phyloP scores from a whole-genome alignment of 2,329 filamentous ascomycete species.

The Neurospora sp. region DNA sequence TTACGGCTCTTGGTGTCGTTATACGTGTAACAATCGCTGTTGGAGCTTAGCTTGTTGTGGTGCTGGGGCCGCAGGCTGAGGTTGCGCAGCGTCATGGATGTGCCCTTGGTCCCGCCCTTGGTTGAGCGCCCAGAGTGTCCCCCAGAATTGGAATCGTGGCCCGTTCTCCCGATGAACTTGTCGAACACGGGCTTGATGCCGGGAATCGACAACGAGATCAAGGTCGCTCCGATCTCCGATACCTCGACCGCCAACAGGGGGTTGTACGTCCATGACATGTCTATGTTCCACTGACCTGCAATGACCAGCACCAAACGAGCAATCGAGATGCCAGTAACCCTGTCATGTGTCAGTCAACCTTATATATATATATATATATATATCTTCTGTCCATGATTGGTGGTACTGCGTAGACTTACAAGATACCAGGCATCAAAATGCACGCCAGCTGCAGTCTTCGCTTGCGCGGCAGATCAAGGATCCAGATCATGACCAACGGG shows the following conservation, averaged over 20 bases:
- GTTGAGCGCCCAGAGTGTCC: background rate
- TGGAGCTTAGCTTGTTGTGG: slow-evolving; percentile 1
- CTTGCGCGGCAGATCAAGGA: slow-evolving; percentile 32
- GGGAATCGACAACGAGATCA: slow-evolving; percentile 41
- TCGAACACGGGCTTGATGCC: slow-evolving; percentile 39
- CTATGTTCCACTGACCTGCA: slow-evolving; percentile 34
- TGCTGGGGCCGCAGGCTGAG: background rate
- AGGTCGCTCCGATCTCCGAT: slow-evolving; percentile 38
- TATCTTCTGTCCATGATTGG: background rate
- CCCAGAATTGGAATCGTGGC: slow-evolving; percentile 1
- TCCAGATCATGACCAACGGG: slow-evolving; percentile 36
- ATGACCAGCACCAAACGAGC: slow-evolving; percentile 37
- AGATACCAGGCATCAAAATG: slow-evolving; percentile 38
- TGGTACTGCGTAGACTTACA: slow-evolving; percentile 24
- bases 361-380: too few species aligned
- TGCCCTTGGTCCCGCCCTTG: background rate
- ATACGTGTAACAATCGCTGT: background rate
- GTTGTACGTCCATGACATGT: slow-evolving; percentile 41
- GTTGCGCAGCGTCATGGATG: background rate
- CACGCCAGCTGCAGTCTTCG: slow-evolving; percentile 37
- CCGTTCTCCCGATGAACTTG: slow-evolving; percentile 21
- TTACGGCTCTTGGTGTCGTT: background rate
- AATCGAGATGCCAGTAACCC: slow-evolving; percentile 39
- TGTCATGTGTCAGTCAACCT: slow-evolving; percentile 12
- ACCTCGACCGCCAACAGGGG: slow-evolving; percentile 40